Conservation (phyloP, 345 rosid species). For the Hibiscus syriacus region DNA sequence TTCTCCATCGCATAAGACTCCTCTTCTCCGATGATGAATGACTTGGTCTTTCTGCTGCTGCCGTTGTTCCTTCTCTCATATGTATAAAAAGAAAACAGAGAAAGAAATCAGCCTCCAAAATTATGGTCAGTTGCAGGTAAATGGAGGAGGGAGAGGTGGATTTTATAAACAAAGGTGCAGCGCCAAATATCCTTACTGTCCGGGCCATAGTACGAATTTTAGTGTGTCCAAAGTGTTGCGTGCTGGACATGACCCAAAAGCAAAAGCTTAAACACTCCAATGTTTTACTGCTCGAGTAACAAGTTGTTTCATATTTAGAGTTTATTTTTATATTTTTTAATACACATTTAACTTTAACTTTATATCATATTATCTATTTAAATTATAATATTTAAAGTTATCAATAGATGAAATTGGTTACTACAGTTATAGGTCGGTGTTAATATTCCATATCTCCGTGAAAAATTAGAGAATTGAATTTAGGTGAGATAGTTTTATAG, state of each 20-base stretch:
- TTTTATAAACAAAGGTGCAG: slow-evolving; percentile 24
- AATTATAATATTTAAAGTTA: too few species aligned
- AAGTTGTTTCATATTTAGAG: too few species aligned
- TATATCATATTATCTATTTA: too few species aligned
- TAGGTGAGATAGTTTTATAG: too few species aligned
- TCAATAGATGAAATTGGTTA: too few species aligned
- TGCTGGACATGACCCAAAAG: background rate
- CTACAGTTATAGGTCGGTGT: too few species aligned
- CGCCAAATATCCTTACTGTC: slow-evolving; percentile 16
- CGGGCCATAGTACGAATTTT: slow-evolving; percentile 45
- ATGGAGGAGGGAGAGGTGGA: background rate
- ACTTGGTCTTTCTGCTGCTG: background rate
- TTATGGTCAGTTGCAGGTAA: background rate
- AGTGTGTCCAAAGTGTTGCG: slow-evolving; percentile 15
- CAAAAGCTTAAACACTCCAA: background rate
- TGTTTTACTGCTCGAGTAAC: too few species aligned
- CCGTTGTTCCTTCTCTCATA: slow-evolving; percentile 22
- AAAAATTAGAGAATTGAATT: too few species aligned
- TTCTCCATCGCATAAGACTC: slow-evolving; percentile 46
- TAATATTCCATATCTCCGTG: too few species aligned
- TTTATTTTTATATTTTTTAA: too few species aligned
- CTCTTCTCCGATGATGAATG: background rate
- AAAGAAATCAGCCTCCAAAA: slow-evolving; percentile 3
- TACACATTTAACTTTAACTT: too few species aligned
- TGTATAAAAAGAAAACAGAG: background rate